A percentile compares a stretch with the other conserved stretches of the same genome.
Conservation (phyloP, 768 basidiomycete genomes). For the Clitopilus passeckerianus region DNA sequence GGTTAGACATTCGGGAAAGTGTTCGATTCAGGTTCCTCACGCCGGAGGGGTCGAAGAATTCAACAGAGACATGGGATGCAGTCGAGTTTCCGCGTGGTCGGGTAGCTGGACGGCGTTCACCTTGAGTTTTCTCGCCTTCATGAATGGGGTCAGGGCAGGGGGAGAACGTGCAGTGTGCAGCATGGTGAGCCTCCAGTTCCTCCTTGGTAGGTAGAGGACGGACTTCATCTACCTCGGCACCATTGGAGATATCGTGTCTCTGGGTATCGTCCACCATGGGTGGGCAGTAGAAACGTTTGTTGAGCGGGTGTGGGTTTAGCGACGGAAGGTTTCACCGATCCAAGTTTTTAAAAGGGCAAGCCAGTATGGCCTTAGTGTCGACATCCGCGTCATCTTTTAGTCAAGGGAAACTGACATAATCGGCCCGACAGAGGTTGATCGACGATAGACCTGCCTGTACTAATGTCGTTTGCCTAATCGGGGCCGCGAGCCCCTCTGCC, state of each 20-base stretch:
- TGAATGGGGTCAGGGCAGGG: neutral
- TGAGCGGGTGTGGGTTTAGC: neutral
- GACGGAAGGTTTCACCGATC: neutral
- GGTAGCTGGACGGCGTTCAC: neutral
- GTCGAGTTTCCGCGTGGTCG: slow-evolving; percentile 7
- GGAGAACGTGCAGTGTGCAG: neutral
- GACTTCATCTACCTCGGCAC: neutral
- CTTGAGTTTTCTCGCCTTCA: neutral
- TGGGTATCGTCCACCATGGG: neutral
- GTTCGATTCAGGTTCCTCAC: slow-evolving; percentile 33
- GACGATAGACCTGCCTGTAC: neutral
- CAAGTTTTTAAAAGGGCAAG: neutral
- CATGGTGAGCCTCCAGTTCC: slow-evolving; percentile 6
- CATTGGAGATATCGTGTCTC: neutral
- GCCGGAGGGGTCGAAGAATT: slow-evolving; percentile 52
- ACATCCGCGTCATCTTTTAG: neutral
- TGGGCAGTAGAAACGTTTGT: neutral
- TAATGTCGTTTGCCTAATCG: neutral
- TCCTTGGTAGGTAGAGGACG: slow-evolving; percentile 7
- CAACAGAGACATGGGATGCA: slow-evolving; percentile 33
- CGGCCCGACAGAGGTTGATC: neutral
- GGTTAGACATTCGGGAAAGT: slow-evolving; percentile 23
- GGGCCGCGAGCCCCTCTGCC: neutral
- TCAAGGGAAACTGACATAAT: neutral
- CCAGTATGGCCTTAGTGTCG: neutral